Percentiles rank a stretch among this genome's conserved stretches.
Evolutionary conservation across 805 yeast species (phyloP).

Genomic region (Schwanniomyces occidentalis): DNA sequence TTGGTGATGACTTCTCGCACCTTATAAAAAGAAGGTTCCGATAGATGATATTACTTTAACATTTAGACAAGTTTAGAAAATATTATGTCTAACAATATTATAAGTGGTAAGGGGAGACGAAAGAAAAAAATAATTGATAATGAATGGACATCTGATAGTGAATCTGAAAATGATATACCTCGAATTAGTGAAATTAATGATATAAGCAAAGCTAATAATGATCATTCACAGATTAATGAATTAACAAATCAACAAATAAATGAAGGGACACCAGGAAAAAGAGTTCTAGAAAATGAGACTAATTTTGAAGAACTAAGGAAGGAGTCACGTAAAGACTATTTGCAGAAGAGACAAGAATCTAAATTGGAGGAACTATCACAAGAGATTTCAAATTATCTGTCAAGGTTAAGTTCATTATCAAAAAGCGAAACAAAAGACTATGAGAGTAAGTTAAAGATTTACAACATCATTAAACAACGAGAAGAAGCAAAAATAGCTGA

Average conservation of each 20-base stretch:
- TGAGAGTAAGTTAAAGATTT: constrained; percentile 17
- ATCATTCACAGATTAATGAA: background rate
- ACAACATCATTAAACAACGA: constrained; percentile 24
- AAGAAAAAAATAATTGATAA: constrained; percentile 12
- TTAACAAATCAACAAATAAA: background rate
- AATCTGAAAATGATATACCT: background rate
- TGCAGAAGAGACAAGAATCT: constrained; percentile 18
- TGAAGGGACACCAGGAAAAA: constrained; percentile 1
- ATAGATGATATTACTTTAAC: no score
- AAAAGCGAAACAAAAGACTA: constrained; percentile 17
- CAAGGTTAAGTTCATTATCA: constrained; percentile 5
- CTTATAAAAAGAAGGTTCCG: no score
- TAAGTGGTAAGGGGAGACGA: constrained; percentile 14
- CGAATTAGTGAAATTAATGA: background rate
- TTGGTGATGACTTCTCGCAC: no score
- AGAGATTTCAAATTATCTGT: constrained; percentile 13
- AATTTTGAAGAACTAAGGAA: constrained; percentile 11
- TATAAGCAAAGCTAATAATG: background rate
- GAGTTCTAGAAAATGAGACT: background rate
- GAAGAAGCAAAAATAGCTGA: constrained; percentile 7
- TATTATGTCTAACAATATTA: constrained; percentile 8
- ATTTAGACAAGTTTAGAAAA: no score
- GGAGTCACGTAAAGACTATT: constrained; percentile 20
- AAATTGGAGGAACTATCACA: constrained; percentile 18
- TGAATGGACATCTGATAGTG: constrained; percentile 17